Conservation (phyloP, 2,329 filamentous ascomycete species). For the Colletotrichum tamarilloi region DNA sequence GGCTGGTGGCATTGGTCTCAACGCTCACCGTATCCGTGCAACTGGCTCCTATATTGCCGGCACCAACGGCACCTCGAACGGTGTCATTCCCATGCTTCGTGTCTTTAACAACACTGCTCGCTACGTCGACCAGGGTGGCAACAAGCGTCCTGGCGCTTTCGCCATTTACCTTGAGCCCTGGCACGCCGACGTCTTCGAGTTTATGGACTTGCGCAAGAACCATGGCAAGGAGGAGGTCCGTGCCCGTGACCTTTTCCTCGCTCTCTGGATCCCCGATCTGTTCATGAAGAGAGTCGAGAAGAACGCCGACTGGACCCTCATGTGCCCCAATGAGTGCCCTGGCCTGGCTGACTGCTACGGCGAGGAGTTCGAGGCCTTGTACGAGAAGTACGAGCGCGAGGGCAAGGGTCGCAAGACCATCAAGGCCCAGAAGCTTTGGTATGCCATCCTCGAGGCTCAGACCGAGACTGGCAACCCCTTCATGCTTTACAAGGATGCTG, state of each 20-base stretch:
- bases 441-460: conserved; percentile 96
- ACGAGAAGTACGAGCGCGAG: conserved; percentile 90
- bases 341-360: conserved; percentile 97
- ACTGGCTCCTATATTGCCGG: conserved; percentile 98
- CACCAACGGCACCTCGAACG: conserved; percentile 98
- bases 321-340: conserved; percentile 97
- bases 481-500: conserved; percentile 99
- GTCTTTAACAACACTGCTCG: conserved; percentile 99
- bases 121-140: conserved; percentile 98
- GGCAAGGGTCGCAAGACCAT: conserved; percentile 90
- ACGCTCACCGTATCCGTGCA: conserved; percentile 95
- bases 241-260: conserved; percentile 96
- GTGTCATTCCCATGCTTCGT: conserved; percentile 96
- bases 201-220: conserved; percentile 98
- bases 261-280: conserved; percentile 97
- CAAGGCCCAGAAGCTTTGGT: conserved; percentile 99
- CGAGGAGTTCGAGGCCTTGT: conserved; percentile 95
- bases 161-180: conserved; percentile 99
- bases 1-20: conserved; percentile 96
- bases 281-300: conserved; percentile 99
- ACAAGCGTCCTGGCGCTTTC: conserved; percentile 98
- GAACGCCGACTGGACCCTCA: conserved; percentile 96
- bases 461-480: conserved; percentile 99
- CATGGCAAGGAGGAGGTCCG: conserved; percentile 99
- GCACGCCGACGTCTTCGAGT: conserved; percentile 98